A percentile compares a stretch with the other conserved stretches of the same genome.
These are phyloP conservation scores for Arthrobotrys conoides DNA, from an alignment of 2,329 filamentous ascomycete species.

Conservation along the genomic window DNA sequence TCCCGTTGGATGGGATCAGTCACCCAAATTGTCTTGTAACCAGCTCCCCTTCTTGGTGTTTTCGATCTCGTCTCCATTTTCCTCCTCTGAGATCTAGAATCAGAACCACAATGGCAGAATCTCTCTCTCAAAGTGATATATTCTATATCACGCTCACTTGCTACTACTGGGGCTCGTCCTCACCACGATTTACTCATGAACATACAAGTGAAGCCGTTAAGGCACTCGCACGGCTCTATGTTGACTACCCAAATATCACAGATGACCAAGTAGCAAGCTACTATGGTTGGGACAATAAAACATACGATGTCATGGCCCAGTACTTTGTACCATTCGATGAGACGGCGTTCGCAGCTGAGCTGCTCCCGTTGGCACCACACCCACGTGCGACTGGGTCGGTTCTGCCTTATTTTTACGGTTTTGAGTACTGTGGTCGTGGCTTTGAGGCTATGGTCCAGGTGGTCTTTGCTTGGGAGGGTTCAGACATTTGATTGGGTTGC, in stretches of 20 bases:
- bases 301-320: slow-evolving; percentile 40
- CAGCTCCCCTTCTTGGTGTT: too few species aligned
- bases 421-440: too few species aligned
- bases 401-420: too few species aligned
- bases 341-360: slow-evolving; percentile 27
- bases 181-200: slow-evolving; percentile 30
- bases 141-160: slow-evolving; percentile 37
- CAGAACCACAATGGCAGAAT: slow-evolving; percentile 12
- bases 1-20: not conserved
- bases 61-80: too few species aligned
- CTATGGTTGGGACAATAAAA: slow-evolving; percentile 44
- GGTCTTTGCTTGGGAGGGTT: too few species aligned
- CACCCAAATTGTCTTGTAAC: not conserved
- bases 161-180: slow-evolving; percentile 49
- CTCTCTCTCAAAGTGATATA: slow-evolving; percentile 42
- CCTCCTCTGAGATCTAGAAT: not conserved
- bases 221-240: slow-evolving; percentile 34
- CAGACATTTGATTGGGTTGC: too few species aligned
- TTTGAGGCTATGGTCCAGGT: too few species aligned
- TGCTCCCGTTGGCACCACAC: not conserved
- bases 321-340: slow-evolving; percentile 48
- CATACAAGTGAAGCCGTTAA: slow-evolving; percentile 40
- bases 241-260: slow-evolving; percentile 34
- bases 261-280: slow-evolving; percentile 49
- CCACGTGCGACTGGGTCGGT: too few species aligned